Evolutionary conservation across 805 yeast genomes (phyloP), one percentile per base, ranked within the genome.

Genomic region (Saturnispora gosingensis): DNA sequence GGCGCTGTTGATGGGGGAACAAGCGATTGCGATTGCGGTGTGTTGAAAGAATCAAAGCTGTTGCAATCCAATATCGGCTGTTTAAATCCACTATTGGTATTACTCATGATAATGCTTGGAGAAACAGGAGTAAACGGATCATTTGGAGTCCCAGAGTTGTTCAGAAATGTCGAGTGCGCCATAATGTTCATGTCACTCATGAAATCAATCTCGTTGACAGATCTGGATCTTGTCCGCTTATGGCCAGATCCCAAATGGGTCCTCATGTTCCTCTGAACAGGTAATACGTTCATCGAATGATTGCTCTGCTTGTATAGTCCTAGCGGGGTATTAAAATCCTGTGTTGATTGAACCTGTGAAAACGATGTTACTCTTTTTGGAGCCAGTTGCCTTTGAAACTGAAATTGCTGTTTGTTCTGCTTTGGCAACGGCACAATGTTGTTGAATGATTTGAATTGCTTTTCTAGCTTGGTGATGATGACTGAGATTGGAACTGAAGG

Each of bases 151-250:
- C 36, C 43, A 18, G 43, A 18, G 18, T 39, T 39, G 25, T 36
- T 32, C 8, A 45, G 28, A 8, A 49, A 38, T 4, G 51, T 49
- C 7, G 51, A 49, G 16, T 44, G 43, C 16, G 47, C 51, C 9
- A 34, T 32, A 10, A 18, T 34, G 10, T 49, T 43, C 11, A 49
- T 35, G 20, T 49, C 47, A 11, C 20, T 18, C 27, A 62, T 48
- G 5, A 48, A 50, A 44, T 60, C 64, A 44, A 67, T 57, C 40
- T 66, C 67, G 25, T 66, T 65, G 43, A 67, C 54, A 15, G 71
- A 67, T 42, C 69, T 57, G 5, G 71, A 67, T 52, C 71, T 59
- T 8, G 69, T 65, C 43, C 71, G 57, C 48, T 67, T 67, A 49
- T 67, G 71, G 9, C 66, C 67, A 24, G 36, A 39, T 47, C 62